phyloP scores from a whole-genome alignment of 2,329 filamentous ascomycete genomes.

The Mollisiaceae sp. region DNA sequence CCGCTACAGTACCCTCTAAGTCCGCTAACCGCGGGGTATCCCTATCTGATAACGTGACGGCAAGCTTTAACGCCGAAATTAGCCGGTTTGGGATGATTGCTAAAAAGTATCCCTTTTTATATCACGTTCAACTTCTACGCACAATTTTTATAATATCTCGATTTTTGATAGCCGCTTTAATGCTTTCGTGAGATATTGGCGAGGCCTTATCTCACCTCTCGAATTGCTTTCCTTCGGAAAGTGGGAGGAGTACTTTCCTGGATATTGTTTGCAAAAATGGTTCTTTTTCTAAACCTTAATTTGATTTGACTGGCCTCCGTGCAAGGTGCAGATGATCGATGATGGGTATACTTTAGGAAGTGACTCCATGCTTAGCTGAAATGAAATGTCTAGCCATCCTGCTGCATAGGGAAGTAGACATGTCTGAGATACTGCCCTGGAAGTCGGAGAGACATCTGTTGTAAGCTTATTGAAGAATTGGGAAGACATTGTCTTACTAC shows the following conservation, averaged over 20 bases:
- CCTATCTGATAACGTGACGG: neutral
- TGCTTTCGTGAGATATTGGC: neutral
- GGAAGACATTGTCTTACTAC: neutral
- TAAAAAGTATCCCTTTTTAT: neutral
- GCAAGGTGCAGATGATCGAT: neutral
- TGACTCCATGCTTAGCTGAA: neutral
- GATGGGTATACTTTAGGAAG: neutral
- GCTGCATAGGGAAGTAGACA: neutral
- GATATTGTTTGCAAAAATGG: neutral
- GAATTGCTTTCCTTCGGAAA: neutral
- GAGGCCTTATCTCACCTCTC: neutral
- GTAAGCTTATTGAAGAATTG: neutral
- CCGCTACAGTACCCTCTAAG: too few relatives aligned
- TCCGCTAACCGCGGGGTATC: neutral
- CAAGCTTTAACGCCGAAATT: neutral
- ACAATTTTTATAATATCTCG: neutral
- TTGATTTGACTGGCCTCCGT: neutral
- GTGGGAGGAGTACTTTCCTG: neutral
- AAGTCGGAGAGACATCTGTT: neutral
- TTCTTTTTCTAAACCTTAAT: slow-evolving; percentile 3
- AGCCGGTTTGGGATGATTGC: neutral
- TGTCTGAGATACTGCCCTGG: neutral
- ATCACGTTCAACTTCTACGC: neutral
- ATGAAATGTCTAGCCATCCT: neutral
- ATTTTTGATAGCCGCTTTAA: neutral